Base-by-base conservation (phyloP, 169 alveolate genomes). In the Fabrea salina region DNA sequence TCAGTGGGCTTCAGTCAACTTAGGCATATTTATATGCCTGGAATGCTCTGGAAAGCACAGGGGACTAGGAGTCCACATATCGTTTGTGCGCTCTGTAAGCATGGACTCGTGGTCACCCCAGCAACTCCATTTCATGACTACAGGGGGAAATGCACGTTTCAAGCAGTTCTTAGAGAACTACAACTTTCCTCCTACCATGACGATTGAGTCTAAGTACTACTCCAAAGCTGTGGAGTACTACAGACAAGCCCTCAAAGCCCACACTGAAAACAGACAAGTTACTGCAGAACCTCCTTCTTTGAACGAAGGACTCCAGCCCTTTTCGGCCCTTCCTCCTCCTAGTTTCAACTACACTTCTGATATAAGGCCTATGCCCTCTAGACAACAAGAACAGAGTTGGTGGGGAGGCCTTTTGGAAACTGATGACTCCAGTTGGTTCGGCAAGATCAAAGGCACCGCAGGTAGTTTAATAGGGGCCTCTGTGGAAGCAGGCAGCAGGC, bases 1-100 rank as follows among this genome's bases (percentile, higher is more conserved):
- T 16, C 93, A 96, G 68, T 97, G 99, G 99, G 98, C 98, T 32
- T 95, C 98, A 32, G 95, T 97, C n/a, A 95, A 95, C 44, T 96
- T 96, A 87, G 98, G 98, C 22, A 93, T 96, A 66, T 94, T 96
- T 87, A 89, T 97, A 40, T 97, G 99, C 82, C 86, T 96, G 53
- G 94, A 95, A 75, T 97, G 99, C 78, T 94, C 99, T 44, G 98
- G 99, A 1, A 85, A 85, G n/a, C 98, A 95, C 58, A 82, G 98
- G 40, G 91, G 97, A 35, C 84, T 96, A 79, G 99, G 99, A 2
- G 97, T 96, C 5, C 97, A 94, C 70, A 92, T 95, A 56, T 93
- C 98, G 54, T 94, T 96, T 87, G 97, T 97, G 44, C 93, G 97
- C 83, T 92, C 97, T 64, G 85, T 95, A 33, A 94, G 91, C 79